Percentiles rank a stretch among this genome's conserved stretches.
Evolutionary conservation across 2,329 filamentous ascomycete species (phyloP).

Genomic region (Fusarium chlamydosporum): DNA sequence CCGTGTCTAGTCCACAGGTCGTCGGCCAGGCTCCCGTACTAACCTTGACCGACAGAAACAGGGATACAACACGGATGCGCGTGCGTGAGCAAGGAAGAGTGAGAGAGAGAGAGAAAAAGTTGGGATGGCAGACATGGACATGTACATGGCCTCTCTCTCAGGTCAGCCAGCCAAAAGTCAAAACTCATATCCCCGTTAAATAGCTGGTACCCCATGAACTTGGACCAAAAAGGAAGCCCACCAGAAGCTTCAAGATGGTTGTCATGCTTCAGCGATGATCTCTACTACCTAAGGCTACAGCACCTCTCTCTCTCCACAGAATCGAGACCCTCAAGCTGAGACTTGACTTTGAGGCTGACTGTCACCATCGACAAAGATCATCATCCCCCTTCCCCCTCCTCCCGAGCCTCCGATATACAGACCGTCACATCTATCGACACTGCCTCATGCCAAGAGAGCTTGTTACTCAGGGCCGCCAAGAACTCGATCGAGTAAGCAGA

Average conservation of each 20-base stretch:
- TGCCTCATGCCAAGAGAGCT: constrained; percentile 35
- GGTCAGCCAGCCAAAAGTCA: constrained; percentile 9
- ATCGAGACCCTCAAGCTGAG: constrained; percentile 24
- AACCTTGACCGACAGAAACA: constrained; percentile 19
- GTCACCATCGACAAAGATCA: constrained; percentile 15
- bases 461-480: constrained; percentile 22
- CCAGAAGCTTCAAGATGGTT: constrained; percentile 10
- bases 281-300: not conserved
- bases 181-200: constrained; percentile 27
- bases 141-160: not conserved
- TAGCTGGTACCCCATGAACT: constrained; percentile 49
- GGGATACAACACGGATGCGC: constrained; percentile 34
- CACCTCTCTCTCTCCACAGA: not conserved
- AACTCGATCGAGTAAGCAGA: constrained; percentile 13
- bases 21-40: constrained; percentile 26
- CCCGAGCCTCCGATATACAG: constrained; percentile 1
- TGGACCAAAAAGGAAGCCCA: constrained; percentile 4
- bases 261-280: not conserved
- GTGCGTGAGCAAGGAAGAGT: constrained; percentile 4
- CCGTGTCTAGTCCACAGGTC: constrained; percentile 20
- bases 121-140: not conserved
- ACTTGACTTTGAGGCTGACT: constrained; percentile 42
- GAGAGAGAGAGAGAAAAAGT: not conserved
- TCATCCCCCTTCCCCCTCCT: not conserved
- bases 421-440: constrained; percentile 31